Evolutionary conservation across 2,329 filamentous ascomycete species (phyloP).

Genomic region (Colletotrichum chlorophyti): DNA sequence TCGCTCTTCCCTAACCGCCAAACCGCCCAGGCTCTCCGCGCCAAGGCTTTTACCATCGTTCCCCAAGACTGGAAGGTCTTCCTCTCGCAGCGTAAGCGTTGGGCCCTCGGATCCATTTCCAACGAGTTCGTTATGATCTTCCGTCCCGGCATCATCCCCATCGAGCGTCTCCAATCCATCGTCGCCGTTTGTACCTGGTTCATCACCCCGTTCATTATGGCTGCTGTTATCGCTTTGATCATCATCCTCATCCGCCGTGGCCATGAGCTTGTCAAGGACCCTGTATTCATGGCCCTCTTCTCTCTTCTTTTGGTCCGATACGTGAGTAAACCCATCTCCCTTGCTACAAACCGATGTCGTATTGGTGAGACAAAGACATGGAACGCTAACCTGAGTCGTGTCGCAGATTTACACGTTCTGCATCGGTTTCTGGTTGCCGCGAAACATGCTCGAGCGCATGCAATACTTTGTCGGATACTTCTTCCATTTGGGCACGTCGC

Average conservation of each 20-base stretch:
- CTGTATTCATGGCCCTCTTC: conserved; percentile 45
- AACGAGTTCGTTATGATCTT: conserved; percentile 58
- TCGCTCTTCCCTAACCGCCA: conserved; percentile 50
- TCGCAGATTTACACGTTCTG: conserved; percentile 47
- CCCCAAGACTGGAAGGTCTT: conserved; percentile 54
- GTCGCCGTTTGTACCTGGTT: conserved; percentile 55
- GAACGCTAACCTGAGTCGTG: conserved; percentile 4
- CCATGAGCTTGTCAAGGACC: conserved; percentile 40
- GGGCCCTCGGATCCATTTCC: conserved; percentile 54
- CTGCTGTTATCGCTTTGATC: conserved; percentile 45
- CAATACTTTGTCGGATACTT: conserved; percentile 48
- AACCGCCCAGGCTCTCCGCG: conserved; percentile 53
- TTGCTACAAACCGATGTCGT: not conserved
- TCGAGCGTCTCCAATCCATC: conserved; percentile 52
- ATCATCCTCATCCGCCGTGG: conserved; percentile 42
- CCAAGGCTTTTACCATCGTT: conserved; percentile 54
- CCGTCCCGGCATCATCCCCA: conserved; percentile 46
- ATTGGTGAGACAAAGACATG: not conserved
- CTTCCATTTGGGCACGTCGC: conserved; percentile 44
- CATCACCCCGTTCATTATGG: conserved; percentile 52
- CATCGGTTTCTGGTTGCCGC: conserved; percentile 49
- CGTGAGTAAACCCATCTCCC: conserved; percentile 36
- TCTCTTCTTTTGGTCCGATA: conserved; percentile 45
- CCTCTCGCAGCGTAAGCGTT: conserved; percentile 55
- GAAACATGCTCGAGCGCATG: conserved; percentile 43